Percentiles rank a stretch among this genome's conserved stretches.
These are phyloP conservation scores for Colletotrichum truncatum DNA, from an alignment of 2,329 filamentous ascomycete species.

Conservation along the genomic window DNA sequence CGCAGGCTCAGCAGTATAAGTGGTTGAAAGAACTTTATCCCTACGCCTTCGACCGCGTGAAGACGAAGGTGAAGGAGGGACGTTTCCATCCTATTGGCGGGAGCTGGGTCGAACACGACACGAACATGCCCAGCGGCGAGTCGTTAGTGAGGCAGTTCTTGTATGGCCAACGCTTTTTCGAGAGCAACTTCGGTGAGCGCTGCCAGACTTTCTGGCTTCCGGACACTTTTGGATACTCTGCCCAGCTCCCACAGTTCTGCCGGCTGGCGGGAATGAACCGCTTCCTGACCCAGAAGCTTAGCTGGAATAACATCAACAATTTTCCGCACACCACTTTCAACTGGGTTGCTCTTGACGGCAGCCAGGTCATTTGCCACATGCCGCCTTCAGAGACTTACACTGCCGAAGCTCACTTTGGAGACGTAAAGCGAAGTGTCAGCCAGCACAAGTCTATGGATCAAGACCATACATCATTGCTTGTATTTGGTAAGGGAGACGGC, in stretches of 20 bases:
- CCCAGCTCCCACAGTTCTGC: conserved; percentile 92
- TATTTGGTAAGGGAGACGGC: conserved; percentile 97
- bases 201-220: conserved; percentile 96
- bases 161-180: conserved; percentile 94
- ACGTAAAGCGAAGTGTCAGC: conserved; percentile 86
- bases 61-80: conserved; percentile 88
- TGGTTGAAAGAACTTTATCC: conserved; percentile 95
- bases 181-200: conserved; percentile 89
- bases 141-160: conserved; percentile 93
- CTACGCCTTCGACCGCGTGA: conserved; percentile 87
- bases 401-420: conserved; percentile 91
- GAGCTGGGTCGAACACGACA: conserved; percentile 99
- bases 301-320: conserved; percentile 99
- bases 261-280: conserved; percentile 94
- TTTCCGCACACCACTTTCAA: conserved; percentile 99
- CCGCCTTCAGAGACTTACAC: conserved; percentile 95
- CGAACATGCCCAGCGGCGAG: conserved; percentile 95
- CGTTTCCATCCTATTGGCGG: conserved; percentile 95
- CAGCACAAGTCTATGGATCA: conserved; percentile 97
- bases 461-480: conserved; percentile 87
- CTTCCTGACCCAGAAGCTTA: conserved; percentile 98
- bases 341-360: conserved; percentile 95
- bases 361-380: conserved; percentile 98
- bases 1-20: conserved; percentile 97
- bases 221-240: conserved; percentile 97